Conservation (phyloP, 2,329 filamentous ascomycete species). For the Aspergillus sp. region DNA sequence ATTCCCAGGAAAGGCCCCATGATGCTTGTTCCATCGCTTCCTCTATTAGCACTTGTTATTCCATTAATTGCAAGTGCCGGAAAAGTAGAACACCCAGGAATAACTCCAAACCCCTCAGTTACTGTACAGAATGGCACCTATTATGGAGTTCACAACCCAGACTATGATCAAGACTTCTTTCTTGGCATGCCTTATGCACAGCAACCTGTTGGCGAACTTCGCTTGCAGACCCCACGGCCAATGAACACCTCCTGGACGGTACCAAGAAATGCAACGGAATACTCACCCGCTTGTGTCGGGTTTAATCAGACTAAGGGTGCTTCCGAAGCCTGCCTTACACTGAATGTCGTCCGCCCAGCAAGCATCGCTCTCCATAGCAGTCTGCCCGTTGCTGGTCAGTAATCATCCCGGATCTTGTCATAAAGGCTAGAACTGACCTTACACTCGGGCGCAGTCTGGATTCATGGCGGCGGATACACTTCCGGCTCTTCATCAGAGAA, state of each 20-base stretch:
- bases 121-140: conserved; percentile 15
- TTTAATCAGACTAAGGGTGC: background rate
- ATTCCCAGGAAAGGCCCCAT: no score
- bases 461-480: conserved; percentile 47
- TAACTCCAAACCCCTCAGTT: no score
- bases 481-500: conserved; percentile 26
- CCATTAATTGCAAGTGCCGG: no score
- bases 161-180: conserved; percentile 21
- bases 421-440: no score
- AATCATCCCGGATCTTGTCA: no score
- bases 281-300: background rate
- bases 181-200: conserved; percentile 22
- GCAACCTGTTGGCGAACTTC: conserved; percentile 8
- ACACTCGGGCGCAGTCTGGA: conserved; percentile 13
- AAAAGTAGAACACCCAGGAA: no score
- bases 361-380: background rate
- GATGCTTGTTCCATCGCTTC: no score
- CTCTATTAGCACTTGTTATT: no score
- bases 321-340: conserved; percentile 25
- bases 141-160: conserved; percentile 8
- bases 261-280: conserved; percentile 2
- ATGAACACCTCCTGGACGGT: conserved; percentile 9
- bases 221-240: conserved; percentile 7
- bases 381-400: conserved; percentile 13
- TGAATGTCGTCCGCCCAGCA: conserved; percentile 23